Evolutionary conservation across 345 rosid genomes (phyloP).

Genomic region (Sisymbrium irio): DNA sequence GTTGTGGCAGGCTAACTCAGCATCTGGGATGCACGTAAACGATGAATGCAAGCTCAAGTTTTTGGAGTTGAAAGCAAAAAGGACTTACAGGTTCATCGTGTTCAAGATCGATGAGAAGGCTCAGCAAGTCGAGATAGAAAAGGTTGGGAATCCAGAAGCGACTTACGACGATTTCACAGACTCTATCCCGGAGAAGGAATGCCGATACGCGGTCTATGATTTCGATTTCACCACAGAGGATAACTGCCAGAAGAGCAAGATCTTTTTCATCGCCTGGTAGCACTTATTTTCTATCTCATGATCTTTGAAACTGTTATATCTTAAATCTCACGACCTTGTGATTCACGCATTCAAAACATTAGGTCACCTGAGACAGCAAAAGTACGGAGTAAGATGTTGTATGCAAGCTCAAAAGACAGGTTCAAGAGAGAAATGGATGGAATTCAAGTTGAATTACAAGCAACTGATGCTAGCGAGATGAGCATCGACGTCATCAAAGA

Average conservation of each 20-base stretch:
- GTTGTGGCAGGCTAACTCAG: constrained; percentile 54
- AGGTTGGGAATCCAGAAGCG: constrained; percentile 49
- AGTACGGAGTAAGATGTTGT: constrained; percentile 74
- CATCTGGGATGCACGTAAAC: constrained; percentile 69
- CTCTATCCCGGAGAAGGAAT: constrained; percentile 54
- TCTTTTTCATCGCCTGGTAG: constrained; percentile 73
- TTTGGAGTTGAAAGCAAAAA: constrained; percentile 63
- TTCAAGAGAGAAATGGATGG: constrained; percentile 76
- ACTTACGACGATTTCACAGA: constrained; percentile 57
- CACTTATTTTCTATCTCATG: neutral
- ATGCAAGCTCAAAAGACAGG: constrained; percentile 78
- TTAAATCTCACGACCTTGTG: too few species aligned
- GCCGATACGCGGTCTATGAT: constrained; percentile 73
- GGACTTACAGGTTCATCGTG: constrained; percentile 62
- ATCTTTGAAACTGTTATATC: too few species aligned
- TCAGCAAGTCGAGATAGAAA: constrained; percentile 57
- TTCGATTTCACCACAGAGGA: constrained; percentile 70
- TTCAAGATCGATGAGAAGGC: constrained; percentile 67
- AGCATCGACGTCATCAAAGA: constrained; percentile 62
- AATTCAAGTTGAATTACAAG: constrained; percentile 68
- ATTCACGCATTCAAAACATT: neutral
- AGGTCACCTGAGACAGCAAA: constrained; percentile 73
- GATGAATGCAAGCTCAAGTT: constrained; percentile 76
- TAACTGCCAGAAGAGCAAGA: constrained; percentile 77
- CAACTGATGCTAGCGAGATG: constrained; percentile 82